These are phyloP conservation scores for Lumnitzera racemosa DNA, from an alignment of 345 rosid species.

Conservation along the genomic window DNA sequence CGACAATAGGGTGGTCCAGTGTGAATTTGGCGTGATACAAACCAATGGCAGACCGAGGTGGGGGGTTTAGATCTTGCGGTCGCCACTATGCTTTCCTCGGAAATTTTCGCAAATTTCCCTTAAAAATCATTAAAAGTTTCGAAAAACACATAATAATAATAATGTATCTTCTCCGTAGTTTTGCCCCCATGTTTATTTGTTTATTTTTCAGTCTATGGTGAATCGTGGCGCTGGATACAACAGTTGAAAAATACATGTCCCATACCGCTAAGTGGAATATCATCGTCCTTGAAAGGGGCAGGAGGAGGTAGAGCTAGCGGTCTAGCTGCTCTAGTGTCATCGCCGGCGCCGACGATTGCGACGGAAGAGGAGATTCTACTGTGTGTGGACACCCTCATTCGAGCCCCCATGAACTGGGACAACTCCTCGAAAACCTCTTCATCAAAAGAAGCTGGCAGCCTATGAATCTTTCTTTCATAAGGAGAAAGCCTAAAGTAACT, in stretches of 20 bases:
- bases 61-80: no score
- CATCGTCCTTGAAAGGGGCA: slow-evolving; percentile 56
- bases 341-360: slow-evolving; percentile 15
- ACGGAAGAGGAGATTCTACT: slow-evolving; percentile 23
- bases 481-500: slow-evolving; percentile 97
- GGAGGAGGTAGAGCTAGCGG: slow-evolving; percentile 39
- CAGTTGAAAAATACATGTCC: neutral
- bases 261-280: slow-evolving; percentile 33
- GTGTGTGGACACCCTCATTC: slow-evolving; percentile 53
- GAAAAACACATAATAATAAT: no score
- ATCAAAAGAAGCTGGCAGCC: slow-evolving; percentile 93
- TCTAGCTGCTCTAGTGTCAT: slow-evolving; percentile 22
- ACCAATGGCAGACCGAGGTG: no score
- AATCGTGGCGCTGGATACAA: no score
- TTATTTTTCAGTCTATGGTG: no score
- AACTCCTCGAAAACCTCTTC: slow-evolving; percentile 94
- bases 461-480: slow-evolving; percentile 72
- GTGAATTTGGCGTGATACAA: no score
- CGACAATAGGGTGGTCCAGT: no score
- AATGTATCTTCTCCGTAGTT: no score
- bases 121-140: no score
- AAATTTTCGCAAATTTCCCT: no score
- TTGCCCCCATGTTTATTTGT: no score
- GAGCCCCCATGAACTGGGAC: slow-evolving; percentile 86
- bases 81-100: no score